Evolutionary conservation across 306 rosid species (phyloP), one percentile per base, ranked within the genome.

Genomic region (Casuarina glauca): DNA sequence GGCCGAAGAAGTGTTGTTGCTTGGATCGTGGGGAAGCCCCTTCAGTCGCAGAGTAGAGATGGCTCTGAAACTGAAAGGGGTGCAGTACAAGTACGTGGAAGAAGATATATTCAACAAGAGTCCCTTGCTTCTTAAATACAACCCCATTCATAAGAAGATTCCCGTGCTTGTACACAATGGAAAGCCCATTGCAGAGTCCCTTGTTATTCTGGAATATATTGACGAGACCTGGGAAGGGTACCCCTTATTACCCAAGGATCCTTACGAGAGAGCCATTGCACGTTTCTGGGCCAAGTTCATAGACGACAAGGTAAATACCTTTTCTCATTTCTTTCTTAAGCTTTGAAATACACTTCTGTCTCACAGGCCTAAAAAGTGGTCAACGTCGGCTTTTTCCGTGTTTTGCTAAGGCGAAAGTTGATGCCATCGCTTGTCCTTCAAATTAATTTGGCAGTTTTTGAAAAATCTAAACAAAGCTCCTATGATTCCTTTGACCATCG

Each of bases 271-370:
- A 69, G 83, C 89, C 19, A 43, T 38, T 3, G 81, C 85, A 0
- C 82, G 80, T 38, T 86, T 86, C 54, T 83, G 89, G 87, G 85
- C 86, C 35, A 80, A 73, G 55, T 82, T 82, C 64, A 9, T 82
- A 0, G 80, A 85, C 19, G 89, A 76, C 1, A 82, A 82, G 82
- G 84, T 85, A 78, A 54, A 4, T 17, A 2, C 13, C 2, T n/a
- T 6, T 8, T 62, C 6, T 3, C 35, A 4, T 9, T 3, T 15
- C n/a, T 45, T 70, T 3, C 10, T 19, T 35, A 4, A 26, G 32
- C 32, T 26, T 26, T 26, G 32, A 26, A 26, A 26, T 26, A 26
- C 32, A 26, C 32, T 26, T 26, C 1, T 26, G 32, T 26, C 32
- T 26, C 32, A 26, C 32, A 26, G 32, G 32, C 32, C 32, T 26